Evolutionary conservation across 768 basidiomycete species (phyloP), one percentile per base, ranked within the genome.

Genomic region (Termitomyces sp.): DNA sequence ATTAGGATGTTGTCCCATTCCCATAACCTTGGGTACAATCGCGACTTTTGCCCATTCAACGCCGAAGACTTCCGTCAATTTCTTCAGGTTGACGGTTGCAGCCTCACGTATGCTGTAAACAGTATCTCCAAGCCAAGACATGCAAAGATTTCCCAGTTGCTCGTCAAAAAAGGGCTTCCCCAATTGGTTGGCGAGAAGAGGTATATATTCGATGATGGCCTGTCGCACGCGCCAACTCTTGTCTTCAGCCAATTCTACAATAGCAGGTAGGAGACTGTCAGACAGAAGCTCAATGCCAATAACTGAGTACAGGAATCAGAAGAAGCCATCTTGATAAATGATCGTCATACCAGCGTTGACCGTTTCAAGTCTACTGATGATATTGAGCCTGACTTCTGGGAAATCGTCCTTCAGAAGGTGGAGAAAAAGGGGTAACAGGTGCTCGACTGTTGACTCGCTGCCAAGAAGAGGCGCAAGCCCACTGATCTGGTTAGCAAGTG

Each of bases 171-270:
- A 98, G 26, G 87, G 78, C 64, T 92, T 92, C 52, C 97, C 97
- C 54, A 99, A 82, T 68, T 99, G 97, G n/a, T 88, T 94, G 42
- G 97, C 95, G 45, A 99, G 87, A 21, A 98, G 83, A n/a, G 97
- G 97, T 63, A 99, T 90, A 74, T 99, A 98, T 72, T 98, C 97
- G 71, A 99, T 99, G 75, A 99, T 98, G 8, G 97, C 97, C 71
- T 99, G 97, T 62, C 97, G 88, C 19, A 99, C 96, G 28, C 97
- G 89, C 97, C 97, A 99, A 58, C 97, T 97, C 70, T 98, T 99
- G 77, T 99, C 97, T 71, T 98, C 96, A 8, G 97, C 97, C 34
- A 99, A 79, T 67, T 98, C 92, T 59, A 98, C 90, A 61, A 99
- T 98, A 37, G 97, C 97, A 9, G 97, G 97, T 30, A 99, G 82